Percentiles rank a stretch among this genome's conserved stretches.
These are phyloP conservation scores for Cylindrodendrum hubeiense DNA, from an alignment of 2,329 filamentous ascomycete genomes.

Conservation along the genomic window DNA sequence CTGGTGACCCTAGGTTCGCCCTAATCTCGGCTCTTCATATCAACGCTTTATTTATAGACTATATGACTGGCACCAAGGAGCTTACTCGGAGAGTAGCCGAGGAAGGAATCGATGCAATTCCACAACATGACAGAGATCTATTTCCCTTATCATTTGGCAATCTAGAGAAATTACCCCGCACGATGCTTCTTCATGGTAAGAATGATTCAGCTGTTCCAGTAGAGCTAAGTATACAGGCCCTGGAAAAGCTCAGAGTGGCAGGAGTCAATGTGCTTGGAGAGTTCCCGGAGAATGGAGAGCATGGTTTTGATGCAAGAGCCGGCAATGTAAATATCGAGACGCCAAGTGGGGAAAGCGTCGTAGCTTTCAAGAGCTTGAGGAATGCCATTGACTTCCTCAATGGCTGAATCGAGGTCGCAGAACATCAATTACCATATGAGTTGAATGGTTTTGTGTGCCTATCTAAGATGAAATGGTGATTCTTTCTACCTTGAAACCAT, in stretches of 20 bases:
- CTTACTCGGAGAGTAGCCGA: conserved; percentile 20
- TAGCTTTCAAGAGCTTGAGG: conserved; percentile 21
- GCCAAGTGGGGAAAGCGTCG: conserved; percentile 4
- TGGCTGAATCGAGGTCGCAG: not conserved
- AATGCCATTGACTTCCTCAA: conserved; percentile 30
- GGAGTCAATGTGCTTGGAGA: conserved; percentile 20
- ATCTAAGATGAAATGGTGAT: too few relatives aligned
- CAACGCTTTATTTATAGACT: conserved; percentile 35
- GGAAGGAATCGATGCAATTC: conserved; percentile 25
- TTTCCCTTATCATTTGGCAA: conserved; percentile 34
- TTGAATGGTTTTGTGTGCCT: too few relatives aligned
- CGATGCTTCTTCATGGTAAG: conserved; percentile 32
- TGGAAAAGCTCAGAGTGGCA: conserved; percentile 22
- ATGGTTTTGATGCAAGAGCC: conserved; percentile 27
- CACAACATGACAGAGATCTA: conserved; percentile 19
- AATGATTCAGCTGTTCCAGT: conserved; percentile 40
- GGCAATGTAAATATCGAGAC: conserved; percentile 32
- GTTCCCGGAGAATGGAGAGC: conserved; percentile 31
- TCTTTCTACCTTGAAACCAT: too few relatives aligned
- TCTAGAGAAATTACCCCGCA: conserved; percentile 25
- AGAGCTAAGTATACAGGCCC: conserved; percentile 21
- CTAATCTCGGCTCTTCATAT: conserved; percentile 35
- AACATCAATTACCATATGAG: too few relatives aligned
- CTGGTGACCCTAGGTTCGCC: conserved; percentile 8
- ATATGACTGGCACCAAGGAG: conserved; percentile 31